Percentiles rank a stretch among this genome's conserved stretches.
Conservation (phyloP, 257 asterid species). For the Cinchona pubescens region DNA sequence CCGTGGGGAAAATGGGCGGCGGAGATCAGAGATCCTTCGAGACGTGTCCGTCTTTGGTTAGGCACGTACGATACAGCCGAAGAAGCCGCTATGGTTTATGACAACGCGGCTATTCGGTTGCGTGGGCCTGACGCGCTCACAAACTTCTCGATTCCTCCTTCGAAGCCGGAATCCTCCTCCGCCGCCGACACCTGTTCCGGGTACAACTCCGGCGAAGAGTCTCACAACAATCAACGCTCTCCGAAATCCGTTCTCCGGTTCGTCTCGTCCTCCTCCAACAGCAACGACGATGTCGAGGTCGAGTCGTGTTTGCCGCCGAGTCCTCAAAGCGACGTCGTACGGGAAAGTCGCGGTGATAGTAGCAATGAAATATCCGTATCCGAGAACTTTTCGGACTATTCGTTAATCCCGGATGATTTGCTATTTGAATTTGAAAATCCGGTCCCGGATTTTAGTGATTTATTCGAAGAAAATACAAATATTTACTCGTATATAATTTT, state of each 20-base stretch:
- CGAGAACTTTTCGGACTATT: conserved; percentile 37
- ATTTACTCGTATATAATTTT: conserved; percentile 35
- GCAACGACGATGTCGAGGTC: conserved; percentile 42
- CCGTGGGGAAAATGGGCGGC: conserved; percentile 99
- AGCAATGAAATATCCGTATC: conserved; percentile 14
- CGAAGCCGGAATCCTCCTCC: neutral
- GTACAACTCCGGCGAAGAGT: conserved; percentile 75
- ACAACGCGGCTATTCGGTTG: conserved; percentile 90
- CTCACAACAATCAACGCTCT: conserved; percentile 46
- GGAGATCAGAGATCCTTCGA: conserved; percentile 83
- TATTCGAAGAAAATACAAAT: conserved; percentile 39
- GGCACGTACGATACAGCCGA: conserved; percentile 95
- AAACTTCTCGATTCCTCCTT: conserved; percentile 54
- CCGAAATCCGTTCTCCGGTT: conserved; percentile 77
- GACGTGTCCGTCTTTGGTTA: conserved; percentile 84
- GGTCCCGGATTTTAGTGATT: conserved; percentile 33
- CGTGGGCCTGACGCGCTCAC: conserved; percentile 97
- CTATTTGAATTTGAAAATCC: conserved; percentile 50
- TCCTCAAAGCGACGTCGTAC: conserved; percentile 22
- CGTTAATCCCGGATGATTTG: conserved; percentile 37
- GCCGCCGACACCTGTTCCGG: conserved; percentile 31
- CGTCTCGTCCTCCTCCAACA: conserved; percentile 40
- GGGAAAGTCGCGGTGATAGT: conserved; percentile 15
- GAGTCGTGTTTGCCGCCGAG: conserved; percentile 34
- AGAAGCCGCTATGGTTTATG: conserved; percentile 98